Evolutionary conservation across 768 basidiomycete species (phyloP).

Genomic region (Dictyophora rubrovolvata): DNA sequence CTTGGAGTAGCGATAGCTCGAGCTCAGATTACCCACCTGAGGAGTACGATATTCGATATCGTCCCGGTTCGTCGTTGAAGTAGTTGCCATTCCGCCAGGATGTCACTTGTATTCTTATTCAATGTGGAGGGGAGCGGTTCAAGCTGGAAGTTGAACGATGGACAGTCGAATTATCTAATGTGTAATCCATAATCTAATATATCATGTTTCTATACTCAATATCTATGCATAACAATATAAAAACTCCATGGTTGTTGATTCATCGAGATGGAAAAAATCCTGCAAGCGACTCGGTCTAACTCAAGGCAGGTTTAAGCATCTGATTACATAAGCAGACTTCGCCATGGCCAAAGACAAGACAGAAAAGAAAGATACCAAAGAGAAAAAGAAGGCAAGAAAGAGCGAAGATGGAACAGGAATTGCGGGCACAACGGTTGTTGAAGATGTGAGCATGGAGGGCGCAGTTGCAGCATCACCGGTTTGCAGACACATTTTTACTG

Average conservation of each 20-base stretch:
- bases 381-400: constrained; percentile 51
- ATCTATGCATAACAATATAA: no score
- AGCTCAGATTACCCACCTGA: constrained; percentile 7
- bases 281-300: background rate
- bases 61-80: background rate
- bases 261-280: no score
- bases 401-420: constrained; percentile 23
- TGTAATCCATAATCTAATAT: no score
- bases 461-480: constrained; percentile 15
- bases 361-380: constrained; percentile 44
- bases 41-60: background rate
- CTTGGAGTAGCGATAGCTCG: constrained; percentile 55
- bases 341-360: constrained; percentile 63
- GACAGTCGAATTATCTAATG: no score
- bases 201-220: no score
- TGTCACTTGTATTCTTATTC: no score
- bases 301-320: background rate
- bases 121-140: no score
- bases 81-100: background rate
- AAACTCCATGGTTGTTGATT: no score
- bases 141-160: no score
- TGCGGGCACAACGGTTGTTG: constrained; percentile 21
- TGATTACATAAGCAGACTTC: background rate
- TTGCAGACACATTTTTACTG: background rate
- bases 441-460: constrained; percentile 26